Evolutionary conservation across 2,329 filamentous ascomycete genomes (phyloP).

Genomic region (Alternaria panax): DNA sequence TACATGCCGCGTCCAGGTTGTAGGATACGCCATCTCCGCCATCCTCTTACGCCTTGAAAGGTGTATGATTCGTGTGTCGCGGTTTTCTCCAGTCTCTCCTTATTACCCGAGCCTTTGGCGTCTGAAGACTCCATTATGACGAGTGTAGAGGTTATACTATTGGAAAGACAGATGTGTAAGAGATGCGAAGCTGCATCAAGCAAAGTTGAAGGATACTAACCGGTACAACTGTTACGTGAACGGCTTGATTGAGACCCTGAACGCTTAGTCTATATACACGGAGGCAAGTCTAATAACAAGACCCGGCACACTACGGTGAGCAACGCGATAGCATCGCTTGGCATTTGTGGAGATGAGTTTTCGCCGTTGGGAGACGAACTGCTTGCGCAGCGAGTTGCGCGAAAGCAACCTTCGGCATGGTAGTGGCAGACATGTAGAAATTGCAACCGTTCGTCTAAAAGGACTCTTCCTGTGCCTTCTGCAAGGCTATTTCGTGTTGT

Average conservation of each 20-base stretch:
- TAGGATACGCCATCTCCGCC: conserved; percentile 53
- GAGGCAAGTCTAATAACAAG: not conserved
- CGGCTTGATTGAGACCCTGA: not conserved
- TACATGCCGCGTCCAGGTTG: conserved; percentile 62
- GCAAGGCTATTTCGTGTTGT: not conserved
- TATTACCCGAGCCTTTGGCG: not conserved
- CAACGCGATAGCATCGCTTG: conserved; percentile 2
- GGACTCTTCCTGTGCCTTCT: not conserved
- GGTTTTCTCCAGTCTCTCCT: conserved; percentile 17
- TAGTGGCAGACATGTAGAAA: not conserved
- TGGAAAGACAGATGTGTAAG: not conserved
- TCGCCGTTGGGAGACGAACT: not conserved
- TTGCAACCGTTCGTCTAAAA: not conserved
- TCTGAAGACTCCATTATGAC: conserved; percentile 9
- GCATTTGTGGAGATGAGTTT: conserved; percentile 9
- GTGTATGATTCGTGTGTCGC: conserved; percentile 40
- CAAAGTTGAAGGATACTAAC: not conserved
- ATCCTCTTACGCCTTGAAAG: conserved; percentile 50
- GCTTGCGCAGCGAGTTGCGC: not conserved
- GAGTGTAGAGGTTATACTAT: not conserved
- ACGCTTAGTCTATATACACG: conserved; percentile 1
- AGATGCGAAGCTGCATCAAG: not conserved
- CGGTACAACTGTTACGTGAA: not conserved
- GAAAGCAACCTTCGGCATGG: not conserved
- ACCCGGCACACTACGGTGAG: not conserved